Conservation (phyloP, 257 asterid genomes). For the Paraleonurus japonicus region DNA sequence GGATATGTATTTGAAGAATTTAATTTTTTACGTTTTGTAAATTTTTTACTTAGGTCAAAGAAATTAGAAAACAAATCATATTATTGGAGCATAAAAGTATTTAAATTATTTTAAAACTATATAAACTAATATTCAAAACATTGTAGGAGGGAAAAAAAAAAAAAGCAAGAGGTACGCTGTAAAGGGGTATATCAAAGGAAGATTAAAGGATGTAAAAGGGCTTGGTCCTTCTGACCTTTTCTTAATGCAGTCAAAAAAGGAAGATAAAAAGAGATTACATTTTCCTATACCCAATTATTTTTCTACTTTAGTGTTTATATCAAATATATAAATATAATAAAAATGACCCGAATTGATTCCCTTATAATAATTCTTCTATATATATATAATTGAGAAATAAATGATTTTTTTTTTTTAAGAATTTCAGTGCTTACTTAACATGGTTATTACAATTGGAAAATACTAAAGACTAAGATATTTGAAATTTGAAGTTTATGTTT, state of each 20-base stretch:
- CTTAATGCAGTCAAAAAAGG: slow-evolving; percentile 17
- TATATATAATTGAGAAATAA: no score
- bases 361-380: no score
- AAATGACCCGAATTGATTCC: background rate
- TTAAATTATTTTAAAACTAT: background rate
- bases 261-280: slow-evolving; percentile 3
- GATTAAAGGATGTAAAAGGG: slow-evolving; percentile 9
- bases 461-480: no score
- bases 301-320: background rate
- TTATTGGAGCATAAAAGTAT: background rate
- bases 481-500: no score
- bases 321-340: background rate
- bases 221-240: background rate
- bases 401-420: no score
- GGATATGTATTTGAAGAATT: background rate
- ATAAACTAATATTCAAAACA: background rate
- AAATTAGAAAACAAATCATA: background rate
- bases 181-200: slow-evolving; percentile 11
- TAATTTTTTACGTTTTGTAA: no score
- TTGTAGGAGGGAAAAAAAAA: slow-evolving; percentile 19
- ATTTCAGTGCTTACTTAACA: no score
- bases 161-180: background rate
- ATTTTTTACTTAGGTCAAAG: background rate
- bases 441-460: no score
- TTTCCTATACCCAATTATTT: background rate